Evolutionary conservation across 2,329 filamentous ascomycete genomes (phyloP).

Genomic region (Colletotrichum sublineola): DNA sequence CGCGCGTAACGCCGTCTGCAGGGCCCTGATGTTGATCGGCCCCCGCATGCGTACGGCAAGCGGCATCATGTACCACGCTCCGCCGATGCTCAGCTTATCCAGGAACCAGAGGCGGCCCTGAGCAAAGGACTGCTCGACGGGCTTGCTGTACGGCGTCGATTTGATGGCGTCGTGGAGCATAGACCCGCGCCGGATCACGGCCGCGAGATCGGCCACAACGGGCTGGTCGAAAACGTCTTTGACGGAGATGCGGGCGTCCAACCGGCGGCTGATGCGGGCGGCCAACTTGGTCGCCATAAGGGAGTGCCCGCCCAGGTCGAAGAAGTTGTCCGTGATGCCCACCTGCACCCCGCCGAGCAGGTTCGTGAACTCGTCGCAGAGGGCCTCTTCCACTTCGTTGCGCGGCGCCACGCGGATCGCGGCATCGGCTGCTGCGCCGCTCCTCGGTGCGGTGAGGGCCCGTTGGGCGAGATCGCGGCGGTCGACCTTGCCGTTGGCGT

Average conservation of each 20-base stretch:
- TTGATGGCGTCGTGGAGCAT: background rate
- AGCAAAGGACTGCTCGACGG: conserved; percentile 16
- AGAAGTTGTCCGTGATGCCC: conserved; percentile 41
- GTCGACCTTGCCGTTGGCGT: conserved; percentile 47
- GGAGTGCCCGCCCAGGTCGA: conserved; percentile 40
- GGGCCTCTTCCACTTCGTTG: conserved; percentile 43
- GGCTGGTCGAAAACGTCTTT: conserved; percentile 39
- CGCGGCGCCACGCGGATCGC: conserved; percentile 6
- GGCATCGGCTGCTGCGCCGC: too few species aligned
- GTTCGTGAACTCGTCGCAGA: conserved; percentile 25
- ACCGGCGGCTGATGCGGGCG: conserved; percentile 11
- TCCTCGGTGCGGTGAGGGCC: background rate
- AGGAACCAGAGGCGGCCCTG: conserved; percentile 19
- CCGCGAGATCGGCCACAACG: background rate
- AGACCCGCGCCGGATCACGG: background rate
- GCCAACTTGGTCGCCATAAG: conserved; percentile 36
- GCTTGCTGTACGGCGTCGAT: background rate
- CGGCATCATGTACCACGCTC: conserved; percentile 2
- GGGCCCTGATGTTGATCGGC: background rate
- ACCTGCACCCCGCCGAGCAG: conserved; percentile 22
- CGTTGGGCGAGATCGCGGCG: conserved; percentile 21
- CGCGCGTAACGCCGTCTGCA: background rate
- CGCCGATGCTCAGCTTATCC: background rate
- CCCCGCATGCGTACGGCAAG: background rate
- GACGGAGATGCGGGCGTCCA: conserved; percentile 27